Conservation (phyloP, 306 rosid genomes). For the Pachyrhizus erosus region DNA sequence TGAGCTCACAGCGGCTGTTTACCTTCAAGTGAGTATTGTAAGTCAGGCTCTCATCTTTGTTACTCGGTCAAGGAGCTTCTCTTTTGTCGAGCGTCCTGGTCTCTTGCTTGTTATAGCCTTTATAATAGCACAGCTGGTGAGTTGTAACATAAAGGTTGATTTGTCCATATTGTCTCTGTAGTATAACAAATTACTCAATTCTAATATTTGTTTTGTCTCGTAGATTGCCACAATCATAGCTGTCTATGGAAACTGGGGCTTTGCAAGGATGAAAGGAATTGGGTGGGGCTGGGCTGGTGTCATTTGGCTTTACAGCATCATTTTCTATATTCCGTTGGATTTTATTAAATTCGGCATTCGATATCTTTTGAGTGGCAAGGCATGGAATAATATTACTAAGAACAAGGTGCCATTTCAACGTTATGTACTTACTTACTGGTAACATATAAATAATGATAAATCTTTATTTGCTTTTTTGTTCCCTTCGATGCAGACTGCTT, state of each 20-base stretch:
- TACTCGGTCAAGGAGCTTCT: conserved; percentile 79
- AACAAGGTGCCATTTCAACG: conserved; percentile 49
- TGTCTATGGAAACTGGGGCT: conserved; percentile 70
- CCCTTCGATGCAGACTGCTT: conserved; percentile 56
- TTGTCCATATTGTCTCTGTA: background rate
- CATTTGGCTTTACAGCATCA: conserved; percentile 72
- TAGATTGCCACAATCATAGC: conserved; percentile 74
- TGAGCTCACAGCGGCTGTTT: conserved; percentile 82
- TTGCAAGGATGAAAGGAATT: conserved; percentile 68
- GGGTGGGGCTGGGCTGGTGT: conserved; percentile 93
- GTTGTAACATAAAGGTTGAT: conserved; percentile 16
- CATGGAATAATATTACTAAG: conserved; percentile 69
- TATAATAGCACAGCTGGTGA: conserved; percentile 68
- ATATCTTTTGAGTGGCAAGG: conserved; percentile 72
- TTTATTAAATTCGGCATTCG: conserved; percentile 61
- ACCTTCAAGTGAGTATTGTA: conserved; percentile 82
- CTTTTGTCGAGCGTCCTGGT: conserved; percentile 78
- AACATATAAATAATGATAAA: background rate
- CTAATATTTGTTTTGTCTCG: background rate
- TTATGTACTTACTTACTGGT: background rate
- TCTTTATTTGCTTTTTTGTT: background rate
- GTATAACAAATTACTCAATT: background rate
- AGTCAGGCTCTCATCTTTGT: conserved; percentile 90
- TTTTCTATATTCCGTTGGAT: conserved; percentile 73
- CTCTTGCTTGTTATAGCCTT: conserved; percentile 62